These are phyloP conservation scores for Nicotiana obtusifolia DNA, from an alignment of 257 asterid species.

Conservation along the genomic window DNA sequence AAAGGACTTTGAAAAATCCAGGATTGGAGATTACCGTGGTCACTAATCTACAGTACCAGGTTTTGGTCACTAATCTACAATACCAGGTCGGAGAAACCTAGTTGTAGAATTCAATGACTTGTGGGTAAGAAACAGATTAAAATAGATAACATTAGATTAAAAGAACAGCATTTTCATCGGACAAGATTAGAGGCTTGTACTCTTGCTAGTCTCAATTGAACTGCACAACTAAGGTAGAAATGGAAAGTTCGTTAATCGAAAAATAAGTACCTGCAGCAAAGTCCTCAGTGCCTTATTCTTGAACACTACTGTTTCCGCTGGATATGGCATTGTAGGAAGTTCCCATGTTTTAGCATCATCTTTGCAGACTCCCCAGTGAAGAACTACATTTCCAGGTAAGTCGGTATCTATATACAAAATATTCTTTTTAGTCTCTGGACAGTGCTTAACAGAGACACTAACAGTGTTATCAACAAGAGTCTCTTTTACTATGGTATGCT, in stretches of 20 bases:
- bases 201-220: background rate
- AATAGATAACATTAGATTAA: background rate
- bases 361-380: slow-evolving; percentile 93
- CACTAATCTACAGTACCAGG: background rate
- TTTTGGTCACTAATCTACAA: background rate
- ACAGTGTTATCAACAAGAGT: slow-evolving; percentile 37
- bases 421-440: slow-evolving; percentile 45
- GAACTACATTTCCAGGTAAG: slow-evolving; percentile 72
- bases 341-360: slow-evolving; percentile 61
- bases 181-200: background rate
- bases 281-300: slow-evolving; percentile 83
- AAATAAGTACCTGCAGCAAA: slow-evolving; percentile 50
- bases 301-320: slow-evolving; percentile 59
- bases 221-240: background rate
- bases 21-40: background rate
- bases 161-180: background rate
- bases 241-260: background rate
- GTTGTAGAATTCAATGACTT: background rate
- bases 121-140: background rate
- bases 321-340: slow-evolving; percentile 79
- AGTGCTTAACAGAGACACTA: slow-evolving; percentile 53
- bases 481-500: slow-evolving; percentile 59
- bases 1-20: background rate
- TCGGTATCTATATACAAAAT: slow-evolving; percentile 72
- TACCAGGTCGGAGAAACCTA: background rate